Conservation (phyloP, 805 yeast genomes). For the Hanseniaspora meyeri region DNA sequence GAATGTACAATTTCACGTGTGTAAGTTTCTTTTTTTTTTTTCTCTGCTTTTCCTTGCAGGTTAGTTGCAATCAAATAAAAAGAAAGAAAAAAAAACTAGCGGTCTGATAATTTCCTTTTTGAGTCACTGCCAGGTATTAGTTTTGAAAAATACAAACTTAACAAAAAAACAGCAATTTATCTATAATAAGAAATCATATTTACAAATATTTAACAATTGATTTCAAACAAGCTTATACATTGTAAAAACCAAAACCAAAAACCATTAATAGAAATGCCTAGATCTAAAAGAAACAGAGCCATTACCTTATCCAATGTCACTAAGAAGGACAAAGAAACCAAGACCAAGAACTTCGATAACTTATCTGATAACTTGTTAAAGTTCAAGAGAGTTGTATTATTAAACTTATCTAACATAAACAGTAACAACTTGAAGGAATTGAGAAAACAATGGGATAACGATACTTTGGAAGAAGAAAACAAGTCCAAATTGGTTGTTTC, state of each 20-base stretch:
- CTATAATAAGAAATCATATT: no score
- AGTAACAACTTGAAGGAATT: conserved; percentile 91
- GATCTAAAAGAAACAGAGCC: conserved; percentile 91
- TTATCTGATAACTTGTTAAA: conserved; percentile 71
- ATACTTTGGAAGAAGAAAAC: conserved; percentile 9
- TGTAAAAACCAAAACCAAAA: neutral
- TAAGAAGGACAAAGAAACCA: conserved; percentile 87
- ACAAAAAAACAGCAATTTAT: no score
- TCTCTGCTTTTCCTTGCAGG: no score
- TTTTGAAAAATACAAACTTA: neutral
- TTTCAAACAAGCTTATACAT: no score
- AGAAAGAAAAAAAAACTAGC: neutral
- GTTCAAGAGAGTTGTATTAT: conserved; percentile 69
- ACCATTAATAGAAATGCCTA: conserved; percentile 51
- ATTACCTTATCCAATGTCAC: conserved; percentile 93
- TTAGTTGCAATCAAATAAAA: neutral
- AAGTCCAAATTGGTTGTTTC: conserved; percentile 73
- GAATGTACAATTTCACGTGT: neutral
- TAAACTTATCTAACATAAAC: conserved; percentile 81
- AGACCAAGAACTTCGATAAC: conserved; percentile 81
- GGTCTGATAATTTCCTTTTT: neutral
- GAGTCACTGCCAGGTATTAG: neutral
- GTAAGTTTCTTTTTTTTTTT: neutral
- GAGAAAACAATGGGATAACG: conserved; percentile 81
- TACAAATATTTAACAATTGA: neutral